Conservation (phyloP, 73 alveolate species). For the Vitrella brassicaformis region DNA sequence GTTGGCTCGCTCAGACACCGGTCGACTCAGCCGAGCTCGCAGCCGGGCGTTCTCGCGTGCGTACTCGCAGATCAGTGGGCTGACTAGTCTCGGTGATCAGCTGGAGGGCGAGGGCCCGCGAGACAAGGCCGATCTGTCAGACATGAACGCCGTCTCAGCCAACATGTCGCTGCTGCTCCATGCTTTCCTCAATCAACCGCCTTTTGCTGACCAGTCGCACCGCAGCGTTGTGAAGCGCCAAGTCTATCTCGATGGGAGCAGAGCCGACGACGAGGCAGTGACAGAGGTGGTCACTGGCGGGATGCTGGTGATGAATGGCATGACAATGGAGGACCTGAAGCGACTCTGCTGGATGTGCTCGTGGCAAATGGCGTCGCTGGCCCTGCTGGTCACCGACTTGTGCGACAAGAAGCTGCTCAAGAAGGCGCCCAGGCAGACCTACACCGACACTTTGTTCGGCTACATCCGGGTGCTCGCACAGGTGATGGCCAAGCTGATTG, state of each 20-base stretch:
- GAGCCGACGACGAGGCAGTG: conserved; percentile 22
- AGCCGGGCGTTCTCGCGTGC: no score
- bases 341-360: conserved; percentile 32
- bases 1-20: no score
- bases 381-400: conserved; percentile 16
- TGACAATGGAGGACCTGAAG: conserved; percentile 3
- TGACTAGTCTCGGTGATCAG: no score
- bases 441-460: conserved; percentile 11
- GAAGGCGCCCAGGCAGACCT: conserved; percentile 3
- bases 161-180: conserved; percentile 14
- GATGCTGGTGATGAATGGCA: conserved; percentile 5
- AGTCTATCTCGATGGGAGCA: conserved; percentile 12
- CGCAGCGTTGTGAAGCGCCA: conserved; percentile 10
- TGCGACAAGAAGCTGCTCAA: conserved; percentile 17
- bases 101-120: no score
- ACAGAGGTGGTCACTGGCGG: conserved; percentile 17
- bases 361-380: conserved; percentile 23
- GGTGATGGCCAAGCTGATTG: conserved; percentile 20
- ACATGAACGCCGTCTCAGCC: conserved; percentile 9
- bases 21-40: no score
- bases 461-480: conserved; percentile 13
- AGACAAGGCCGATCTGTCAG: conserved; percentile 18
- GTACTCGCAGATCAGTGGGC: no score
- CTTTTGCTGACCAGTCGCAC: conserved; percentile 13
- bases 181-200: conserved; percentile 17